A percentile compares a stretch with the other conserved stretches of the same genome.
Conservation (phyloP, 768 basidiomycete species). For the Russula lepida region DNA sequence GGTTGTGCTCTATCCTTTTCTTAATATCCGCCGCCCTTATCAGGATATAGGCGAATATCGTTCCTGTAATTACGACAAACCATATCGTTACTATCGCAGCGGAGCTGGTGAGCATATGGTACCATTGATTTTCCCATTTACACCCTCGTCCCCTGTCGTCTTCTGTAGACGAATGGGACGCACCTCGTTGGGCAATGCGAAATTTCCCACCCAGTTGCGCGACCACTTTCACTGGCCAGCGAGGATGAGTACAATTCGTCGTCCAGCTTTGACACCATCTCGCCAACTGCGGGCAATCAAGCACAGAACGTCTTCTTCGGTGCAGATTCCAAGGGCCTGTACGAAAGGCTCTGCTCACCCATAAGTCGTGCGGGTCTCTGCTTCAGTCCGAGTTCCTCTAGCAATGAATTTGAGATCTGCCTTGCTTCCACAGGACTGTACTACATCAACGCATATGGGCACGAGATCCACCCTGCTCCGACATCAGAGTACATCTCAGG, state of each 20-base stretch:
- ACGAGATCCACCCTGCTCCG: slow-evolving; percentile 84
- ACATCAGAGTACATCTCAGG: slow-evolving; percentile 71
- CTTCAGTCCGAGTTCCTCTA: neutral
- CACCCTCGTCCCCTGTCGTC: neutral
- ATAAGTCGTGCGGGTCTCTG: slow-evolving; percentile 45
- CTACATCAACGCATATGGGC: slow-evolving; percentile 87
- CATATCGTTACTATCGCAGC: slow-evolving; percentile 94
- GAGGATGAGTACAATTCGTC: slow-evolving; percentile 25
- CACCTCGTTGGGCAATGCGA: slow-evolving; percentile 87
- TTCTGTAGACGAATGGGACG: slow-evolving; percentile 56
- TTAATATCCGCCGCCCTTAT: slow-evolving; percentile 6
- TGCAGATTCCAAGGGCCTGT: slow-evolving; percentile 42
- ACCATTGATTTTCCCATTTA: neutral
- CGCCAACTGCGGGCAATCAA: slow-evolving; percentile 39
- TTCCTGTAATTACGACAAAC: slow-evolving; percentile 89
- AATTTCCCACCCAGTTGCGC: slow-evolving; percentile 74
- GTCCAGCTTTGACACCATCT: slow-evolving; percentile 21
- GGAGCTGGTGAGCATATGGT: slow-evolving; percentile 45
- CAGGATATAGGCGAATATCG: slow-evolving; percentile 53
- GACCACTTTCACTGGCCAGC: neutral
- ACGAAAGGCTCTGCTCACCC: slow-evolving; percentile 48
- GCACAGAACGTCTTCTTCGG: slow-evolving; percentile 62
- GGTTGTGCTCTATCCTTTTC: slow-evolving; percentile 24
- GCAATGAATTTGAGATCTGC: neutral
- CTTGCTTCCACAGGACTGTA: slow-evolving; percentile 47